Evolutionary conservation across 345 rosid genomes (phyloP).

Genomic region (Ceriops zippeliana): DNA sequence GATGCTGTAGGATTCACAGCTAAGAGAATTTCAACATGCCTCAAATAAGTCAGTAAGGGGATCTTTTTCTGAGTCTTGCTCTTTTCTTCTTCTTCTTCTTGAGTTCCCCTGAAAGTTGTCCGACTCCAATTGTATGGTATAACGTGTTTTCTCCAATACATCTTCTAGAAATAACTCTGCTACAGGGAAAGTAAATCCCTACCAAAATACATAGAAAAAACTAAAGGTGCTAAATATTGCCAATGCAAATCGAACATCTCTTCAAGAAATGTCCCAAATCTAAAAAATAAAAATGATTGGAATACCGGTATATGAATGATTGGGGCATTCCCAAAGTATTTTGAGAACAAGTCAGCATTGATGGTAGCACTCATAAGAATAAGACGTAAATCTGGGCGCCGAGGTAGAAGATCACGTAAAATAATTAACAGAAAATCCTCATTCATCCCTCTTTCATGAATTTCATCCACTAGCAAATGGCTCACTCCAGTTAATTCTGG

Average conservation of each 20-base stretch:
- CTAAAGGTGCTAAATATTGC: not conserved
- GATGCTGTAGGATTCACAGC: not conserved
- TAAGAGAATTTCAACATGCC: conserved; percentile 39
- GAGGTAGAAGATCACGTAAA: conserved; percentile 85
- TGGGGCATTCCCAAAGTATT: conserved; percentile 74
- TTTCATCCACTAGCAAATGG: conserved; percentile 96
- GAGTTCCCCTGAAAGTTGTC: conserved; percentile 67
- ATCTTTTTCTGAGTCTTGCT: conserved; percentile 72
- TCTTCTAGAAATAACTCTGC: conserved; percentile 82
- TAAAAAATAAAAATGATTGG: conserved; percentile 3
- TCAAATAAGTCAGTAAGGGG: conserved; percentile 62
- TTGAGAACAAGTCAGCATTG: conserved; percentile 89
- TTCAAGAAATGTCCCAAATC: not conserved
- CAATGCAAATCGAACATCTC: conserved; percentile 9
- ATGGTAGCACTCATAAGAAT: conserved; percentile 95
- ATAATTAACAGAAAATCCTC: conserved; percentile 91
- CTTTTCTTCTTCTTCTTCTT: conserved; percentile 64
- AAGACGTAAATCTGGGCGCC: conserved; percentile 79
- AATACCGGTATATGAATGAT: conserved; percentile 78
- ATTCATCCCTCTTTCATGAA: conserved; percentile 97
- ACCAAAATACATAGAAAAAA: conserved; percentile 20
- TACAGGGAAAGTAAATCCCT: conserved; percentile 94
- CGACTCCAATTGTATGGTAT: conserved; percentile 54
- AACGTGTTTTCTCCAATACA: conserved; percentile 69
- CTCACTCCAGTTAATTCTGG: conserved; percentile 71